Percentiles rank a stretch among this genome's conserved stretches.
phyloP scores from a whole-genome alignment of 2,329 filamentous ascomycete species.

The Chaetothyriales sp. region DNA sequence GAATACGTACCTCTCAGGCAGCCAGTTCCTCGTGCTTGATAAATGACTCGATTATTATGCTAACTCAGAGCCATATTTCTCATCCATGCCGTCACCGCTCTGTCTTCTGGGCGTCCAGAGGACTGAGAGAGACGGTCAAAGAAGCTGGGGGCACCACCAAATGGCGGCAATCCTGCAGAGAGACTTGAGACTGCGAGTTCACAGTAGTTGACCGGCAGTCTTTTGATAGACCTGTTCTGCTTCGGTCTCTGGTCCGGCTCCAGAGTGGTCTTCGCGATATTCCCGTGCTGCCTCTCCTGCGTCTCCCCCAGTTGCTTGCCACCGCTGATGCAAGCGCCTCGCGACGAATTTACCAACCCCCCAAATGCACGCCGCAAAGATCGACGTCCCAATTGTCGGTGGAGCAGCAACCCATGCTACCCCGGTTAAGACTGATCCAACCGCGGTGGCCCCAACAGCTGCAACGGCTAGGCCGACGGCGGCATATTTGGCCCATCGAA shows the following conservation, averaged over 20 bases:
- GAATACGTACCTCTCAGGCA: no score
- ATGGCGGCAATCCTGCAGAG: neutral
- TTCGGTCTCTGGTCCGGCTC: neutral
- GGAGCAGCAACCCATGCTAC: slow-evolving; percentile 15
- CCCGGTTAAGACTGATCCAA: slow-evolving; percentile 12
- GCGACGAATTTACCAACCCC: slow-evolving; percentile 14
- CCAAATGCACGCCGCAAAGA: slow-evolving; percentile 13
- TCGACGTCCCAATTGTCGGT: slow-evolving; percentile 12
- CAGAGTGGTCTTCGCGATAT: slow-evolving; percentile 5
- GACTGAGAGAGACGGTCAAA: no score
- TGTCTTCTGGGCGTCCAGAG: no score
- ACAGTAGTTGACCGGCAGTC: neutral
- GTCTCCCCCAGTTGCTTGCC: slow-evolving; percentile 12
- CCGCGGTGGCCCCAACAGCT: slow-evolving; percentile 13
- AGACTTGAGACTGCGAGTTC: no score
- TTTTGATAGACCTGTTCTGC: neutral
- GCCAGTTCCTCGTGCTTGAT: no score
- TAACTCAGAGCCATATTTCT: no score
- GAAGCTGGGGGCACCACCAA: neutral
- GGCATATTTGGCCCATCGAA: slow-evolving; percentile 18
- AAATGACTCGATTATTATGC: no score
- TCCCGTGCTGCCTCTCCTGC: slow-evolving; percentile 10
- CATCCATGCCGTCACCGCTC: no score
- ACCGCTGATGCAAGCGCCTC: slow-evolving; percentile 10
- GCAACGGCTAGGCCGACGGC: slow-evolving; percentile 13